Evolutionary conservation across 371 early-diverging fungal species (phyloP).

Genomic region (Funneliformis caledonium): DNA sequence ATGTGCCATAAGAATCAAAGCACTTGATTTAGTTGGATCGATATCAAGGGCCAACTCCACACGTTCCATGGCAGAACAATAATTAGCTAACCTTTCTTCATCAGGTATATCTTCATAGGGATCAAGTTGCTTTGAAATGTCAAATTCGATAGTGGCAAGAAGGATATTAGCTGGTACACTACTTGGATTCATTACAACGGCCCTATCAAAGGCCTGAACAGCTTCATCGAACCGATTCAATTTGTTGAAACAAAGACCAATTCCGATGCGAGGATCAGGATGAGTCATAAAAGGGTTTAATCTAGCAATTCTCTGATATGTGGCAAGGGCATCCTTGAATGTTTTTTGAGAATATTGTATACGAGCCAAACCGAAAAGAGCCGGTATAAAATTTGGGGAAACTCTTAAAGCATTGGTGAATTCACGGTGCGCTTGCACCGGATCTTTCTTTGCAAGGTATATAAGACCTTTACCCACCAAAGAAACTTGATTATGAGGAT

Average conservation of each 20-base stretch:
- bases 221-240: slow-evolving; percentile 75
- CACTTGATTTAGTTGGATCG: slow-evolving; percentile 47
- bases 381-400: slow-evolving; percentile 72
- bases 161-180: slow-evolving; percentile 70
- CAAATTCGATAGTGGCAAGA: slow-evolving; percentile 80
- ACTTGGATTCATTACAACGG: slow-evolving; percentile 62
- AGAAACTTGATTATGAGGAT: slow-evolving; percentile 69
- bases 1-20: slow-evolving; percentile 61
- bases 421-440: slow-evolving; percentile 70
- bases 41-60: slow-evolving; percentile 53
- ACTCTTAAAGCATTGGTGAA: slow-evolving; percentile 69
- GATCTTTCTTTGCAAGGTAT: slow-evolving; percentile 60
- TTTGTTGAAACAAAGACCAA: slow-evolving; percentile 84
- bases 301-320: slow-evolving; percentile 76
- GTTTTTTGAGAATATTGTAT: slow-evolving; percentile 62
- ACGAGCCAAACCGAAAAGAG: slow-evolving; percentile 80
- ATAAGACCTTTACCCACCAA: slow-evolving; percentile 74
- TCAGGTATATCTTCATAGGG: slow-evolving; percentile 46
- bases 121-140: slow-evolving; percentile 60
- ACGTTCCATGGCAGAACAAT: slow-evolving; percentile 51
- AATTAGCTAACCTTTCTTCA: slow-evolving; percentile 46
- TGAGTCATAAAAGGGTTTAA: slow-evolving; percentile 55
- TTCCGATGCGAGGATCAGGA: slow-evolving; percentile 84
- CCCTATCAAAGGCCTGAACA: slow-evolving; percentile 71
- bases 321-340: slow-evolving; percentile 65